Conservation (phyloP, 129 eudicot genomes). For the Centaurea solstitialis region DNA sequence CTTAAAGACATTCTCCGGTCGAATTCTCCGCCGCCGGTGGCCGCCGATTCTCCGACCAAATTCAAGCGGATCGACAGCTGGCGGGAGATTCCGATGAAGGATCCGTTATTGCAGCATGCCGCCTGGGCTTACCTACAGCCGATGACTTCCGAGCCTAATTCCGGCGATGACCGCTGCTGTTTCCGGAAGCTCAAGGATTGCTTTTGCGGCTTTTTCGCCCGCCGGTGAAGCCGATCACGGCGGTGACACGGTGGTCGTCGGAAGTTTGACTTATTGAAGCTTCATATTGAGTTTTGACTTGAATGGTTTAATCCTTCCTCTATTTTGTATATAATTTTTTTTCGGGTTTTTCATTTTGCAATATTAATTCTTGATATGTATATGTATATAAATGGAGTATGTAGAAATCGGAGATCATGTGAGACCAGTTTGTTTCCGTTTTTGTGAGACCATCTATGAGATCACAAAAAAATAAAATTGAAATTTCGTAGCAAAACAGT, state of each 20-base stretch:
- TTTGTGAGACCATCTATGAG: too few species aligned
- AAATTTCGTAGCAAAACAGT: too few species aligned
- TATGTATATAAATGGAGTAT: neutral
- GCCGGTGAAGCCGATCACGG: constrained; percentile 9
- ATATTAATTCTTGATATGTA: neutral
- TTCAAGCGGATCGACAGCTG: constrained; percentile 46
- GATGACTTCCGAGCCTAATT: constrained; percentile 27
- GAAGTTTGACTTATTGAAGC: constrained; percentile 25
- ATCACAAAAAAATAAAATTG: too few species aligned
- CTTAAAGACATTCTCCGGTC: constrained; percentile 48
- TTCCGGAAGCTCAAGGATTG: constrained; percentile 34
- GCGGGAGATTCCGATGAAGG: constrained; percentile 61
- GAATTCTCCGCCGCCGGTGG: constrained; percentile 24
- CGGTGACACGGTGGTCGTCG: neutral
- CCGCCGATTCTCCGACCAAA: constrained; percentile 26
- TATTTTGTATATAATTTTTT: neutral
- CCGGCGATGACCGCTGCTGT: constrained; percentile 11
- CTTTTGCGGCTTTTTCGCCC: constrained; percentile 34
- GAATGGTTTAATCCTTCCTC: neutral
- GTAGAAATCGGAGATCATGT: neutral
- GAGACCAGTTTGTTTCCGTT: too few species aligned
- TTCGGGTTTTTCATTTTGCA: neutral
- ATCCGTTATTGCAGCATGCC: constrained; percentile 61
- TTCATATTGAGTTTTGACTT: neutral
- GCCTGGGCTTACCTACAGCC: constrained; percentile 81